A percentile compares a stretch with the other conserved stretches of the same genome.
phyloP scores from a whole-genome alignment of 352 stramenopile species.

The Thalassiosira mediterranea region DNA sequence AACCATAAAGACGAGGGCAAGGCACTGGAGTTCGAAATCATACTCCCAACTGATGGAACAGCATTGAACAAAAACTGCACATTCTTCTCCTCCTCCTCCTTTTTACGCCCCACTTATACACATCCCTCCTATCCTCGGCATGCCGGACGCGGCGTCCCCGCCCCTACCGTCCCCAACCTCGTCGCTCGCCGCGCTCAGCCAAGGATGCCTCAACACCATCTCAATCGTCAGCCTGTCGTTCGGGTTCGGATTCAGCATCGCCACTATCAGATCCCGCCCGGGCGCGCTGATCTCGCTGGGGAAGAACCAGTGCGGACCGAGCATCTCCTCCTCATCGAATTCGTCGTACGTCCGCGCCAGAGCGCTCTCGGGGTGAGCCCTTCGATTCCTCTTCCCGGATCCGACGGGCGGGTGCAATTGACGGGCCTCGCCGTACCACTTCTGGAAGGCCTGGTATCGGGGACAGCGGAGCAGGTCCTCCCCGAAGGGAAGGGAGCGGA shows the following conservation, averaged over 20 bases:
- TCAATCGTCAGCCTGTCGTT: conserved; percentile 70
- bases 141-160: too few species aligned
- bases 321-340: conserved; percentile 73
- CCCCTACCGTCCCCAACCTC: too few species aligned
- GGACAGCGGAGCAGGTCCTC: conserved; percentile 94
- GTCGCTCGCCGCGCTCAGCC: conserved; percentile 35
- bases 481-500: conserved; percentile 93
- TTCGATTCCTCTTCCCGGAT: conserved; percentile 45
- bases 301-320: conserved; percentile 84
- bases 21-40: too few species aligned
- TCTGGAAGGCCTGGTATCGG: conserved; percentile 92
- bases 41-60: too few species aligned
- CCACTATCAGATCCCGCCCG: conserved; percentile 79
- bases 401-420: conserved; percentile 37
- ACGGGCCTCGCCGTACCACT: conserved; percentile 86
- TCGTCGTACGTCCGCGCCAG: conserved; percentile 65
- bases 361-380: conserved; percentile 50
- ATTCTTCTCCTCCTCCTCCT: too few species aligned
- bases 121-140: too few species aligned
- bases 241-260: conserved; percentile 82
- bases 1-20: too few species aligned
- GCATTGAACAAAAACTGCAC: too few species aligned
- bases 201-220: conserved; percentile 77
- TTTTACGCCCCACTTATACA: too few species aligned
- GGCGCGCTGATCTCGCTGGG: conserved; percentile 61